Base-by-base conservation (phyloP, 805 yeast species). In the Ogataea glucozyma region DNA sequence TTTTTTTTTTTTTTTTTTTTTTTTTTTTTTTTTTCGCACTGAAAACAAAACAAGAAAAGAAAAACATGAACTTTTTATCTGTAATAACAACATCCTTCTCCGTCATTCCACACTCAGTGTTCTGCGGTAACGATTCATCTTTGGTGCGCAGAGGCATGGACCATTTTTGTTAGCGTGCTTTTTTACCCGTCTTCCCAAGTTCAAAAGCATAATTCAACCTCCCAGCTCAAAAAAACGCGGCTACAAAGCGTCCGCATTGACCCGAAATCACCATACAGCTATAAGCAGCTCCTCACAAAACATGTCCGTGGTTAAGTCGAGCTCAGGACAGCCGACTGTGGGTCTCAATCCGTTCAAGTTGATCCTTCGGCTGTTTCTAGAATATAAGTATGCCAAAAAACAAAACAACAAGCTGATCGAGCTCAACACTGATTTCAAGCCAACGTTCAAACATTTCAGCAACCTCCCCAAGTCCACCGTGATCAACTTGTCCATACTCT, bases 391-490 rank as follows among this genome's bases (percentile, higher is more conserved):
- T 5, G 55, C 59, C 9, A 41, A 26, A 20, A 52, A 46, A 31
- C 53, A 47, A 23, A 44, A 49, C 33, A 56, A 56, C 47, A 44
- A 41, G 20, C 46, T 54, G 26, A 40, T 51, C 9, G 53, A 46
- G 27, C 40, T 57, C 31, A 52, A 46, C 16, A 33, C 40, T 4
- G 52, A 48, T 6, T 29, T 51, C 31, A 55, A 38, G 14, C 61
- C 61, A n/a, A 47, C 58, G 2, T 21, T 54, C 26, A 48, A 49
- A 21, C 52, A 49, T 31, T 47, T 57, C 44, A 43, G 43, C 23
- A 49, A 54, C 35, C 27, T 56, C n/a, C 40, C 55, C 6, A 8
- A 31, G 1, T 20, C 38, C 78, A 76, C 74, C 71, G 74, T 67
- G 66, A 73, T 26, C 68, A 57, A 49, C 32, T 33, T 53, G 5